Evolutionary conservation across 1,284 basidiomycete species (phyloP), one percentile per base, ranked within the genome.

Genomic region (Gomphus bonarii): DNA sequence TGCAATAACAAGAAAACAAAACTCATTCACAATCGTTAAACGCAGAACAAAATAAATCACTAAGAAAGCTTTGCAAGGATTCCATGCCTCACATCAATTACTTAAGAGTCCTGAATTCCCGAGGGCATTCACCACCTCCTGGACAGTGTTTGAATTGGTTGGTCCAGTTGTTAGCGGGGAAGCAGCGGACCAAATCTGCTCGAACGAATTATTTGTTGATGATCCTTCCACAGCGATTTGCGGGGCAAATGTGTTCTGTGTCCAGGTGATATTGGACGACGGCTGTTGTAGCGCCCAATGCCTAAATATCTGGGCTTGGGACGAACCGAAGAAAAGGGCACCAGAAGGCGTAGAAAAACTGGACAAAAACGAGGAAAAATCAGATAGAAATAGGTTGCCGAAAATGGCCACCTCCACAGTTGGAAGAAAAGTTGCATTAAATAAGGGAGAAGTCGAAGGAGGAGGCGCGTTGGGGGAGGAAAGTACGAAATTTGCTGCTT

Each of bases 381-480:
- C 82, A 6, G 72, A 62, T 18, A 76, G 65, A 33, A 57, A 50
- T 31, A 85, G 66, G 6, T 73, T 70, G 10, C 82, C 83, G 64
- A 84, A 83, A 20, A 84, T 64, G 3, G 81, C 80, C 7, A 84
- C 79, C 65, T 84, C 82, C 43, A 85, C 63, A 1, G 69, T 59
- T 10, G 82, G 83, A 46, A 84, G 69, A 2, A 68, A 65, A n/a
- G 71, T 61, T 6, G 73, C 70, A 48, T 68, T 63, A 54, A 69
- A 73, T 10, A 81, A 67, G 20, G 67, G 50, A 3, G 75, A 72
- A 40, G 69, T 64, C 30, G 66, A 67, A n/a, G 69, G 61, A 3
- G 81, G 79, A 16, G 81, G 78, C 9, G 69, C 64, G 30, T 68
- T 67, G 18, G 68, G 63, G 8, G 63, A 65, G 1, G 70, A 67